Percentiles rank a stretch among this genome's conserved stretches.
phyloP scores from a whole-genome alignment of 495 filamentous ascomycete genomes.

The Cercophora samala region DNA sequence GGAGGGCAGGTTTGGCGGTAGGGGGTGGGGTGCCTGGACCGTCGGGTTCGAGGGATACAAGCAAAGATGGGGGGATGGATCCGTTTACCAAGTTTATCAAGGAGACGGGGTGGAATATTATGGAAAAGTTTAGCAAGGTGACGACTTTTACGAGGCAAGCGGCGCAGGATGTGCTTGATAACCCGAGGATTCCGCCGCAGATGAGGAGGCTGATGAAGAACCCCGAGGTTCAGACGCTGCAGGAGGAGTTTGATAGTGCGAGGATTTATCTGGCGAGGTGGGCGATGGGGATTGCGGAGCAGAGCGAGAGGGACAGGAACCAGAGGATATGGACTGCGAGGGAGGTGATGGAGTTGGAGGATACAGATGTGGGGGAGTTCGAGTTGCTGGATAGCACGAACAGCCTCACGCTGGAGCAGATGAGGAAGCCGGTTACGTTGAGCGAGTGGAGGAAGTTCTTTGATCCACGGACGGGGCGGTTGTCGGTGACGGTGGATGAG shows the following conservation, averaged over 20 bases:
- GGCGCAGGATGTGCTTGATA: conserved; percentile 86
- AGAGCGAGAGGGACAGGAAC: conserved; percentile 80
- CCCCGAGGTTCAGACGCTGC: conserved; percentile 90
- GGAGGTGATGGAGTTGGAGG: conserved; percentile 90
- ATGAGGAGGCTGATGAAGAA: conserved; percentile 80
- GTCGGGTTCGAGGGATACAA: conserved; percentile 14
- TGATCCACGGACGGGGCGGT: conserved; percentile 63
- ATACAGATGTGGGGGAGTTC: conserved; percentile 91
- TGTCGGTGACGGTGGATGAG: conserved; percentile 79
- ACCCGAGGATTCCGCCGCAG: conserved; percentile 82
- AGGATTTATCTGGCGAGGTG: conserved; percentile 89
- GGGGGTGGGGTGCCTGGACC: conserved; percentile 21
- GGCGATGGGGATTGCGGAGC: conserved; percentile 98
- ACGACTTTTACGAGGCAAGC: conserved; percentile 92
- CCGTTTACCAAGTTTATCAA: conserved; percentile 92
- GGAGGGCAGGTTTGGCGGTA: conserved; percentile 33
- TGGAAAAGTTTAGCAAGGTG: conserved; percentile 93
- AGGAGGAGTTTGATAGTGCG: conserved; percentile 96
- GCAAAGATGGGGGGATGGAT: conserved; percentile 78
- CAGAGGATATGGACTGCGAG: conserved; percentile 88
- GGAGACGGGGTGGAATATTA: conserved; percentile 90
- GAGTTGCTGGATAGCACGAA: conserved; percentile 86
- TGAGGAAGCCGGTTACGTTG: conserved; percentile 70
- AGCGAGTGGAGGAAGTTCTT: conserved; percentile 89
- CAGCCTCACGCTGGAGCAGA: conserved; percentile 65